These are phyloP conservation scores for Alloascoidea hylecoeti DNA, from an alignment of 805 yeast genomes.

Conservation along the genomic window DNA sequence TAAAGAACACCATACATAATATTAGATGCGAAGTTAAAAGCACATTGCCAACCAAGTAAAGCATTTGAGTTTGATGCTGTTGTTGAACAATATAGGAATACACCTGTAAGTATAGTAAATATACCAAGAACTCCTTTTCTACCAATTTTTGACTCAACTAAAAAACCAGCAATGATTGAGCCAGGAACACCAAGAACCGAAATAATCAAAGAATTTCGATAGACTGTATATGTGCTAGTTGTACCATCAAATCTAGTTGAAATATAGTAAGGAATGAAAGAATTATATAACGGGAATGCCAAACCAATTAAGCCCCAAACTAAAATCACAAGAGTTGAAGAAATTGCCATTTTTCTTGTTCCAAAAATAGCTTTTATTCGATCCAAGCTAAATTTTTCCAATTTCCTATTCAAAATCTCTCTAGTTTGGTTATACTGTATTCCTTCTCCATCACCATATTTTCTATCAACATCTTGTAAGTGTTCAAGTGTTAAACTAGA, in stretches of 20 bases:
- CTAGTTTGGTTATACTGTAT: constrained; percentile 14
- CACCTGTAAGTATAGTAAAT: constrained; percentile 8
- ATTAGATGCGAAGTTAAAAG: constrained; percentile 7
- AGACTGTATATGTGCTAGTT: constrained; percentile 4
- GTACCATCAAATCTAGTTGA: constrained; percentile 2
- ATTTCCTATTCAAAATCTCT: constrained; percentile 14
- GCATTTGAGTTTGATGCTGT: constrained; percentile 7
- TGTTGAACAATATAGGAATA: constrained; percentile 7
- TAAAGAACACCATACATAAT: constrained; percentile 24
- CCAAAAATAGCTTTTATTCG: constrained; percentile 32
- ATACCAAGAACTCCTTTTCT: constrained; percentile 7
- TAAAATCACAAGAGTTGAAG: constrained; percentile 26
- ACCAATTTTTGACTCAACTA: constrained; percentile 5
- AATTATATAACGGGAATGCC: constrained; percentile 36
- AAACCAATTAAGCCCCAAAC: constrained; percentile 44
- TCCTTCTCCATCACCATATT: constrained; percentile 23
- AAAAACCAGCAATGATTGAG: background rate
- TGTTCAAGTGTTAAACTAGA: constrained; percentile 29
- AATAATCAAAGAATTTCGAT: constrained; percentile 4
- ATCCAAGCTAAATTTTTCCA: constrained; percentile 11
- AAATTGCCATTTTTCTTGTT: constrained; percentile 21
- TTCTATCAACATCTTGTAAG: constrained; percentile 14
- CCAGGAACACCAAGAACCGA: constrained; percentile 5
- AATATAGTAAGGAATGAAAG: constrained; percentile 37
- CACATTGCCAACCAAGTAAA: constrained; percentile 8